Conservation (phyloP, 495 filamentous ascomycete species). For the Podospora anserina region DNA sequence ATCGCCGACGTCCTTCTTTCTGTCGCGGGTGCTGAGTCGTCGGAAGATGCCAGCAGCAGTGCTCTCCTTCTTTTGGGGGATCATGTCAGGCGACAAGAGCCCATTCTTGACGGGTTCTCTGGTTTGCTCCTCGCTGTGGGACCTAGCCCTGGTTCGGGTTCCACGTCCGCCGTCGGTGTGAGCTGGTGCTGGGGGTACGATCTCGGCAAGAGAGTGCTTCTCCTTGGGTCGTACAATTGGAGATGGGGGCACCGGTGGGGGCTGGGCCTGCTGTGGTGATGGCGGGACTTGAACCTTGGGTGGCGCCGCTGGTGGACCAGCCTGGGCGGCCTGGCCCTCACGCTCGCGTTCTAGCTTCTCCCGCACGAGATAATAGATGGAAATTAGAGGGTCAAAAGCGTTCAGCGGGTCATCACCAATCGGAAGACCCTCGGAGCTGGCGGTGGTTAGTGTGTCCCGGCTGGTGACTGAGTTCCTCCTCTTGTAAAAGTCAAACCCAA, state of each 20-base stretch:
- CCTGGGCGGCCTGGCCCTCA: constrained; percentile 22
- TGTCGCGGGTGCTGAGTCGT: constrained; percentile 82
- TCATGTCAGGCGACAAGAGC: constrained; percentile 59
- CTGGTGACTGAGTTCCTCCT: constrained; percentile 83
- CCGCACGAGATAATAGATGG: constrained; percentile 91
- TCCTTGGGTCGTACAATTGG: constrained; percentile 46
- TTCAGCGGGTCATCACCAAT: constrained; percentile 86
- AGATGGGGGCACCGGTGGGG: constrained; percentile 26
- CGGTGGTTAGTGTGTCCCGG: constrained; percentile 81
- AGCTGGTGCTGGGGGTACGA: constrained; percentile 79
- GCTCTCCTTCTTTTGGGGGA: constrained; percentile 76
- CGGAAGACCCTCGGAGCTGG: constrained; percentile 78
- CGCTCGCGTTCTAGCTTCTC: constrained; percentile 88
- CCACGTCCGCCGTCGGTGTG: constrained; percentile 79
- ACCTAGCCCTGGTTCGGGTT: constrained; percentile 79
- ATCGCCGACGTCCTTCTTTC: constrained; percentile 53
- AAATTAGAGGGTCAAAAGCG: constrained; percentile 88
- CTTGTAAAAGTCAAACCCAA: constrained; percentile 96
- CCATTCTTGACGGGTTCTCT: constrained; percentile 70
- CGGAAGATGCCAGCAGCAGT: constrained; percentile 82
- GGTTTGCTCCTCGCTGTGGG: constrained; percentile 93
- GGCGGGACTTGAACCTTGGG: constrained; percentile 29
- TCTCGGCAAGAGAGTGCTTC: constrained; percentile 55
- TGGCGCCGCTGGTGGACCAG: constrained; percentile 18
- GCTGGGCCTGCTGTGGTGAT: constrained; percentile 26